Evolutionary conservation across 163 green algal species (phyloP).

Genomic region (Scenedesmus sp.): DNA sequence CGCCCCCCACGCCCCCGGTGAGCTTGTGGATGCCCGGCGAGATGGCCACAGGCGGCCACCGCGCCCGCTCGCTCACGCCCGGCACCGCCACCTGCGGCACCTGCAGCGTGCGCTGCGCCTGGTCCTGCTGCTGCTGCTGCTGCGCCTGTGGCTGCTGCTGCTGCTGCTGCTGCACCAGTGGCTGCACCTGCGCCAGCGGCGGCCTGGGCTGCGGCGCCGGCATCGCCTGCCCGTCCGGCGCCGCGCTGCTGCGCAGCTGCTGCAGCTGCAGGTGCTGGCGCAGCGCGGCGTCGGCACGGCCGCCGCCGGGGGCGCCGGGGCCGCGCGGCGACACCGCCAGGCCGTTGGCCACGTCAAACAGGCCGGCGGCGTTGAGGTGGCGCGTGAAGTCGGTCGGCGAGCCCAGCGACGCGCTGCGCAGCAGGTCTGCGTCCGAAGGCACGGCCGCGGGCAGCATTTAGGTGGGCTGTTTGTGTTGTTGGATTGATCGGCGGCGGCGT

Average conservation of each 20-base stretch:
- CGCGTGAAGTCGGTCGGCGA: conserved; percentile 25
- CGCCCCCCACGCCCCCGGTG: too few relatives aligned
- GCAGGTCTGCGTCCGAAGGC: conserved; percentile 12
- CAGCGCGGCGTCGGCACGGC: not conserved
- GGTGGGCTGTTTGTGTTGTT: too few relatives aligned
- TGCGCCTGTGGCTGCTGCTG: not conserved
- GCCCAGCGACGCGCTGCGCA: conserved; percentile 5
- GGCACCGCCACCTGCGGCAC: not conserved
- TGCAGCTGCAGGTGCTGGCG: not conserved
- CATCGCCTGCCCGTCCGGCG: not conserved
- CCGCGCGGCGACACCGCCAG: too few relatives aligned
- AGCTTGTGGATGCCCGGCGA: too few relatives aligned
- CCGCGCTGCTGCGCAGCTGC: conserved; percentile 4
- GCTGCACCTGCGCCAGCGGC: not conserved
- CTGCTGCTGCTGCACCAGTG: conserved; percentile 4
- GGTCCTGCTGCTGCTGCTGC: conserved; percentile 21
- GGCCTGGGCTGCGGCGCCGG: conserved; percentile 10
- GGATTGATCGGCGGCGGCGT: too few relatives aligned
- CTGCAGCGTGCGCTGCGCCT: not conserved
- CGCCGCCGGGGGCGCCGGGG: conserved; percentile 5
- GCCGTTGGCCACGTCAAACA: conserved; percentile 23
- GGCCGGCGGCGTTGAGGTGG: conserved; percentile 19
- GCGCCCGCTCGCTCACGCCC: not conserved
- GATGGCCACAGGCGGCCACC: too few relatives aligned
- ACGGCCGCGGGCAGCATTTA: not conserved